Conservation (phyloP, 2,329 filamentous ascomycete genomes). For the Penicillium sp. region DNA sequence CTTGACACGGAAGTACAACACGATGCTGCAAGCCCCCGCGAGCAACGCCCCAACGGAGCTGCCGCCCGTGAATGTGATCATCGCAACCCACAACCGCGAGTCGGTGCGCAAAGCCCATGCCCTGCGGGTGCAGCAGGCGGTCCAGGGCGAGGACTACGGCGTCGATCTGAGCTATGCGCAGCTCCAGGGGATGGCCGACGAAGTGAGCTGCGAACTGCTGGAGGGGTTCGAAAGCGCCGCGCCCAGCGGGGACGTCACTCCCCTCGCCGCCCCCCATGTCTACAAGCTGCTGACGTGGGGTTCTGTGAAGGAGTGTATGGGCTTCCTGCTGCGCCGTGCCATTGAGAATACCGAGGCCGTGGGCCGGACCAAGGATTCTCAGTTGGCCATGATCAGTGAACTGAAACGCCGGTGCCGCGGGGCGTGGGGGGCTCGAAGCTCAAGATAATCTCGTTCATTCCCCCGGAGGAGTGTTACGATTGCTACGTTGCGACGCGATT, state of each 20-base stretch:
- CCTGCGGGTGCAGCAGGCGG: slow-evolving; percentile 46
- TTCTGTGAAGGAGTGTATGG: slow-evolving; percentile 58
- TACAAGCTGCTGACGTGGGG: slow-evolving; percentile 63
- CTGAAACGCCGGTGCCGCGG: slow-evolving; percentile 33
- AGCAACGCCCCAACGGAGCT: slow-evolving; percentile 39
- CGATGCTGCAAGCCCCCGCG: slow-evolving; percentile 48
- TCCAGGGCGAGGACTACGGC: slow-evolving; percentile 41
- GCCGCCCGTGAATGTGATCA: slow-evolving; percentile 51
- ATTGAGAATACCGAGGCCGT: slow-evolving; percentile 70
- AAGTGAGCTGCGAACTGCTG: slow-evolving; percentile 66
- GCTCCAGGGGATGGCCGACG: slow-evolving; percentile 93
- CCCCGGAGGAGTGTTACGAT: too few species aligned
- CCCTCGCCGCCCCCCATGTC: slow-evolving; percentile 46
- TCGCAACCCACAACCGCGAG: slow-evolving; percentile 59
- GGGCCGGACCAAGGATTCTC: slow-evolving; percentile 49
- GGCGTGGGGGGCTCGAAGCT: too few species aligned
- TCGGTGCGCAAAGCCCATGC: slow-evolving; percentile 53
- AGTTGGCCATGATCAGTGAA: slow-evolving; percentile 38
- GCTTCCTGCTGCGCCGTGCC: slow-evolving; percentile 61
- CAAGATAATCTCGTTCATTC: too few species aligned
- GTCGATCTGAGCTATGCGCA: slow-evolving; percentile 66
- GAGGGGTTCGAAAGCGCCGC: slow-evolving; percentile 39
- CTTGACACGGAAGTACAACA: slow-evolving; percentile 58
- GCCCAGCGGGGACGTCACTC: slow-evolving; percentile 23
- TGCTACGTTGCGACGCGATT: neutral